These are phyloP conservation scores for Penicillium bialowiezense DNA, from an alignment of 495 filamentous ascomycete species.

Conservation along the genomic window DNA sequence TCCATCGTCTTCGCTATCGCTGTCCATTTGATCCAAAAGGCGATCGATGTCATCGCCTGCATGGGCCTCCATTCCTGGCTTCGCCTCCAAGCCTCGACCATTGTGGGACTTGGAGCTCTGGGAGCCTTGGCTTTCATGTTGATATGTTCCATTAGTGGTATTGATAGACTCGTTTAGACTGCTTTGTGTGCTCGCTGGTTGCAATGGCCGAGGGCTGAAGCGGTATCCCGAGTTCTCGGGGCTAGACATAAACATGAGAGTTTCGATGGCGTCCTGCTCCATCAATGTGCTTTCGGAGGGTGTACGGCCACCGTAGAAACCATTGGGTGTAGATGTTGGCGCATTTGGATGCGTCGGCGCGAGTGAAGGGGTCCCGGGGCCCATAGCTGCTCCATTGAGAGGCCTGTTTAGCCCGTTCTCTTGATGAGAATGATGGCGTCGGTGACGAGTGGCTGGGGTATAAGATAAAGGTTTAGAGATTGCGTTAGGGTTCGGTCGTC, in stretches of 20 bases:
- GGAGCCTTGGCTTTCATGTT: constrained; percentile 17
- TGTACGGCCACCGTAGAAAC: constrained; percentile 40
- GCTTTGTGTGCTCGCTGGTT: constrained; percentile 21
- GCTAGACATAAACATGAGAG: constrained; percentile 82
- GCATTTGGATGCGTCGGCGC: constrained; percentile 26
- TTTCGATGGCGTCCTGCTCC: constrained; percentile 87
- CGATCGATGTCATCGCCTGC: constrained; percentile 52
- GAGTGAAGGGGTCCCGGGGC: constrained; percentile 32
- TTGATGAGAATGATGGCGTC: constrained; percentile 39
- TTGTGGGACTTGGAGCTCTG: constrained; percentile 16
- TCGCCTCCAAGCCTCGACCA: constrained; percentile 3
- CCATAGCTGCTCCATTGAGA: constrained; percentile 19
- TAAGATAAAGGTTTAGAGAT: constrained; percentile 16
- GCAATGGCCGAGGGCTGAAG: constrained; percentile 31
- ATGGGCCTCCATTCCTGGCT: constrained; percentile 29
- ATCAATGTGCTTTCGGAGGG: constrained; percentile 66
- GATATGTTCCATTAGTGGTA: constrained; percentile 11
- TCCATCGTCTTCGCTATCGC: constrained; percentile 39
- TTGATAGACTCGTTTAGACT: constrained; percentile 33
- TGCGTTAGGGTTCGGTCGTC: constrained; percentile 43
- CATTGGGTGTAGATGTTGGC: constrained; percentile 25
- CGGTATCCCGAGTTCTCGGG: constrained; percentile 66
- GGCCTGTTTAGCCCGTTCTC: constrained; percentile 20
- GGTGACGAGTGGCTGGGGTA: constrained; percentile 29
- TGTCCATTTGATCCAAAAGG: constrained; percentile 51